Conservation (phyloP, 2,329 filamentous ascomycete genomes). For the Fusarium humuli region DNA sequence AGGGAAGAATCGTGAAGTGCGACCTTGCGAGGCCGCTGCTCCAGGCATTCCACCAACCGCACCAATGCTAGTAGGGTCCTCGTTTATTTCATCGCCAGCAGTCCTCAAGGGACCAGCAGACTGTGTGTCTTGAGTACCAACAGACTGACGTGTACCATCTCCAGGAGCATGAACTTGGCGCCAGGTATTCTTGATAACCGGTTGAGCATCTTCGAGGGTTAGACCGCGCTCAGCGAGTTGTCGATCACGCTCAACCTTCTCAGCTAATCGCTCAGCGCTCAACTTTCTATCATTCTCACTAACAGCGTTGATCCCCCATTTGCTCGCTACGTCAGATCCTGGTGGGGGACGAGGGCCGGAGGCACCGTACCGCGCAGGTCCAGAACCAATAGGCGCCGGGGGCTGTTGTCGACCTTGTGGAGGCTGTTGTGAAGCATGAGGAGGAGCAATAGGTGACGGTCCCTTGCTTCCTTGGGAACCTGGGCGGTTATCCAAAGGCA, state of each 20-base stretch:
- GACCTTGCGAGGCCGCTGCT: constrained; percentile 57
- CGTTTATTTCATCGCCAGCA: constrained; percentile 46
- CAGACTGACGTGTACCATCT: constrained; percentile 51
- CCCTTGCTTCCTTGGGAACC: constrained; percentile 51
- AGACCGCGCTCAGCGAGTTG: constrained; percentile 59
- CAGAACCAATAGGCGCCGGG: constrained; percentile 51
- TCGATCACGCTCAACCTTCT: constrained; percentile 57
- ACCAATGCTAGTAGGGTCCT: constrained; percentile 45
- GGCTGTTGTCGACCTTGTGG: constrained; percentile 48
- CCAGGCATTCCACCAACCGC: constrained; percentile 49
- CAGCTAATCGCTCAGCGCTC: constrained; percentile 53
- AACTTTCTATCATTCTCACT: constrained; percentile 61
- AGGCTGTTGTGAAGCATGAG: constrained; percentile 43
- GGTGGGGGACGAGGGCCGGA: constrained; percentile 48
- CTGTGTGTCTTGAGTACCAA: constrained; percentile 45
- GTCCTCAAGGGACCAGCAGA: constrained; percentile 48
- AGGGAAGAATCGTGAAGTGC: constrained; percentile 73
- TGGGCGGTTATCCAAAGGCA: constrained; percentile 53
- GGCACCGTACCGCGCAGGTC: constrained; percentile 46
- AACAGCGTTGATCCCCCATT: constrained; percentile 57
- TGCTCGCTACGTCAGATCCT: constrained; percentile 52
- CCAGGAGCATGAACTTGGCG: constrained; percentile 56
- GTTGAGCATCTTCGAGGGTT: constrained; percentile 58
- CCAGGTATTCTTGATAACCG: constrained; percentile 66
- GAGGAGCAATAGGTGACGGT: constrained; percentile 61